Percentiles rank a stretch among this genome's conserved stretches.
Evolutionary conservation across 2,329 filamentous ascomycete genomes (phyloP).

Genomic region (Colletotrichum sidae): DNA sequence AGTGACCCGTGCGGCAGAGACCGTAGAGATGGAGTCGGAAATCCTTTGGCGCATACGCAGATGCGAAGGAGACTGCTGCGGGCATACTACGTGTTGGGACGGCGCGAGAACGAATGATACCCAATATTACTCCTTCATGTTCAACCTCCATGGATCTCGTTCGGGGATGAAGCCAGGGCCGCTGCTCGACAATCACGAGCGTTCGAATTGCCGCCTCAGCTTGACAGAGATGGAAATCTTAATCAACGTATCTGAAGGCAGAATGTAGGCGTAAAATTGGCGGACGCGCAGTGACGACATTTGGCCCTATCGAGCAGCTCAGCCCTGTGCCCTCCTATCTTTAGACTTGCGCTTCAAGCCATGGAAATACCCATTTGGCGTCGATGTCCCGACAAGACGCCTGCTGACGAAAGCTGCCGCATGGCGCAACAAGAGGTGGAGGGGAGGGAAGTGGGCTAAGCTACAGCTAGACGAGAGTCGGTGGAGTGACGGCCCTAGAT

Average conservation of each 20-base stretch:
- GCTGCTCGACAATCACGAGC: neutral
- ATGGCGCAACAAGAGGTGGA: constrained; percentile 13
- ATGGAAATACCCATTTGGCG: no score
- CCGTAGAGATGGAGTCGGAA: constrained; percentile 1
- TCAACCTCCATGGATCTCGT: neutral
- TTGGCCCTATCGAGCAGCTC: no score
- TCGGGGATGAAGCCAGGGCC: constrained; percentile 20
- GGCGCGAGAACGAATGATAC: constrained; percentile 33
- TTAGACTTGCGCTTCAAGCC: no score
- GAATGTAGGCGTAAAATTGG: no score
- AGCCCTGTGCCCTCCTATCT: no score
- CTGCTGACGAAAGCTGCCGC: neutral
- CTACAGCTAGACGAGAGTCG: neutral
- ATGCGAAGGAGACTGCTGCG: neutral
- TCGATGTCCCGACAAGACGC: no score
- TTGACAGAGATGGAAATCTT: no score
- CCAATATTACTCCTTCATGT: constrained; percentile 25
- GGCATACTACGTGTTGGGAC: constrained; percentile 2
- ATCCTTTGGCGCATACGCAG: neutral
- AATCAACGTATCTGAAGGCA: no score
- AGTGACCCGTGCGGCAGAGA: neutral
- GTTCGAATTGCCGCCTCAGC: no score
- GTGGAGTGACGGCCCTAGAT: neutral
- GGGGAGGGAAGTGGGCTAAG: constrained; percentile 21
- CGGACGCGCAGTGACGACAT: no score